These are phyloP conservation scores for Astrothelium macrocarpum DNA, from an alignment of 495 filamentous ascomycete species.

Conservation along the genomic window DNA sequence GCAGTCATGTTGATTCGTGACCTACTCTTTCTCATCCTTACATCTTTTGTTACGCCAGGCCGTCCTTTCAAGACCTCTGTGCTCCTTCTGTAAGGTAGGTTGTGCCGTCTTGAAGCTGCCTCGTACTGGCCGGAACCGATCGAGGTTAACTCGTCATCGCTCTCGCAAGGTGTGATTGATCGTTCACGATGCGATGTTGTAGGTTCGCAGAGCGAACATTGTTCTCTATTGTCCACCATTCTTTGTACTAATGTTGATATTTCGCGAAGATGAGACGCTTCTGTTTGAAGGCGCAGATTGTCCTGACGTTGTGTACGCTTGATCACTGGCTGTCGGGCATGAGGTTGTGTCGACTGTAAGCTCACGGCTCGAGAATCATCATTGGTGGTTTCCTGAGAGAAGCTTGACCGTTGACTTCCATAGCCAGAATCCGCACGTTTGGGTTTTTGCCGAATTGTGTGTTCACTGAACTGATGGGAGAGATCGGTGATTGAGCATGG, in stretches of 20 bases:
- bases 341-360: background rate
- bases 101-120: background rate
- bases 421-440: background rate
- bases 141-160: background rate
- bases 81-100: background rate
- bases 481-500: background rate
- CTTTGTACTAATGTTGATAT: background rate
- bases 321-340: background rate
- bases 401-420: background rate
- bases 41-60: background rate
- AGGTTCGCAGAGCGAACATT: background rate
- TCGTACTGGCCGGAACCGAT: background rate
- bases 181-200: background rate
- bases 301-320: background rate
- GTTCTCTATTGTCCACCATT: background rate
- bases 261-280: background rate
- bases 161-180: background rate
- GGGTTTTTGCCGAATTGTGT: background rate
- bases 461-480: background rate
- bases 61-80: background rate
- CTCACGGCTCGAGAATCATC: background rate
- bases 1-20: background rate
- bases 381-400: background rate
- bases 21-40: slow-evolving; percentile 2
- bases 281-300: background rate